Conservation (phyloP, 2,329 filamentous ascomycete species). For the Ceratocystis papillata region DNA sequence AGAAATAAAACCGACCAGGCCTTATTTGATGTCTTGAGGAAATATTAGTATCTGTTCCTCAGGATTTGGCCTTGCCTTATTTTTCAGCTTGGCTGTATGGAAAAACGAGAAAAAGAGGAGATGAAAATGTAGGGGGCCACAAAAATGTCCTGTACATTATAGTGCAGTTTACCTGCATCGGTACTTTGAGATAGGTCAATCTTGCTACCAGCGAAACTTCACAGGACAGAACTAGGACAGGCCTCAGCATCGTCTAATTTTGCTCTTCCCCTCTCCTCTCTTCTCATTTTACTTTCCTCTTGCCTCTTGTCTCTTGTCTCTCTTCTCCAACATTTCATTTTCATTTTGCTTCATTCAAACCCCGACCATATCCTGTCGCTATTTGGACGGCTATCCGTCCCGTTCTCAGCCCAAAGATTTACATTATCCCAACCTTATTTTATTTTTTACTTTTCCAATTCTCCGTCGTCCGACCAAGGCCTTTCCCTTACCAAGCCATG, state of each 20-base stretch:
- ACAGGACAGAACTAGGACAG: neutral
- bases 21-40: neutral
- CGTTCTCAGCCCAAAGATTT: neutral
- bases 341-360: neutral
- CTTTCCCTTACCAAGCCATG: too few species aligned
- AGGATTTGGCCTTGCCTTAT: neutral
- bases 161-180: neutral
- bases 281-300: neutral
- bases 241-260: conserved; percentile 11
- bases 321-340: neutral
- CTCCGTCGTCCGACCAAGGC: too few species aligned
- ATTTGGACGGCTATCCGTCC: neutral
- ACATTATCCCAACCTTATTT: conserved; percentile 6
- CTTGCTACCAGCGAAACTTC: neutral
- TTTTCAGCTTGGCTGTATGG: neutral
- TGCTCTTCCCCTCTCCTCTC: neutral
- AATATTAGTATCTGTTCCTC: neutral
- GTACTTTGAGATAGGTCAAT: conserved; percentile 2
- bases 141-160: neutral
- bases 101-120: neutral
- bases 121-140: neutral
- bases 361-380: neutral
- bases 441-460: neutral
- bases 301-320: neutral
- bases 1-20: neutral